These are phyloP conservation scores for Lentinus tigrinus DNA, from an alignment of 768 basidiomycete species.

Conservation along the genomic window DNA sequence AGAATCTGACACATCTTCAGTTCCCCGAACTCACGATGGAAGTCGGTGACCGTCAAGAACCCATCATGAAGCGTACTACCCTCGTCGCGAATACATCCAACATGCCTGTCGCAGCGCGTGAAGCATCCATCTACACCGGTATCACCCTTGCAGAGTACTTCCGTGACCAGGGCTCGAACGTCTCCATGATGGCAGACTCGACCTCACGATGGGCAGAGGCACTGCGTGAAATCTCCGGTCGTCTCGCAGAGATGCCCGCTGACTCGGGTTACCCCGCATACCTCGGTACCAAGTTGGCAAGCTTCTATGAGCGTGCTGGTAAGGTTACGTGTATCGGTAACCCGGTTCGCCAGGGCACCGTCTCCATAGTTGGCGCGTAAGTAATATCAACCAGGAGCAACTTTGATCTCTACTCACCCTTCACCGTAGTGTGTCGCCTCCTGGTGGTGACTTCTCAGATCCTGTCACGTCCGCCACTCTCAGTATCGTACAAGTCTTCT, in stretches of 20 bases:
- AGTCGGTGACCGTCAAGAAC: slow-evolving; percentile 88
- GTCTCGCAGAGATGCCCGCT: slow-evolving; percentile 99
- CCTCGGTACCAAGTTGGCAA: slow-evolving; percentile 90
- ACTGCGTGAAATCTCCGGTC: slow-evolving; percentile 97
- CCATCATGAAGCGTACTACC: slow-evolving; percentile 99
- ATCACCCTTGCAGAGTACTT: slow-evolving; percentile 99
- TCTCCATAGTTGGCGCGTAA: slow-evolving; percentile 98
- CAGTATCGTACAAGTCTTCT: slow-evolving; percentile 99
- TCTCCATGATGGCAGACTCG: slow-evolving; percentile 99
- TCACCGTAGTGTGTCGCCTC: slow-evolving; percentile 82
- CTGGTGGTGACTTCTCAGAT: slow-evolving; percentile 99
- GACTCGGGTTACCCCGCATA: slow-evolving; percentile 99
- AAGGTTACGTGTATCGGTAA: slow-evolving; percentile 92
- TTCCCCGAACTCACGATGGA: slow-evolving; percentile 95
- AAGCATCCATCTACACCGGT: slow-evolving; percentile 99
- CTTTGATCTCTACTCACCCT: slow-evolving; percentile 9
- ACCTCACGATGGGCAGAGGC: slow-evolving; percentile 99
- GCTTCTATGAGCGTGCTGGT: slow-evolving; percentile 98
- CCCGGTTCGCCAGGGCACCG: slow-evolving; percentile 85
- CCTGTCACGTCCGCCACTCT: slow-evolving; percentile 97
- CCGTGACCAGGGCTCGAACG: slow-evolving; percentile 97
- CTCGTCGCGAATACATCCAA: slow-evolving; percentile 99
- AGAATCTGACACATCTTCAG: slow-evolving; percentile 28
- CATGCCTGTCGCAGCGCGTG: slow-evolving; percentile 99
- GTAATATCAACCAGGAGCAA: slow-evolving; percentile 33